Evolutionary conservation across 2,329 filamentous ascomycete genomes (phyloP), one percentile per base, ranked within the genome.

Genomic region (Hypoxylon rubiginosum): DNA sequence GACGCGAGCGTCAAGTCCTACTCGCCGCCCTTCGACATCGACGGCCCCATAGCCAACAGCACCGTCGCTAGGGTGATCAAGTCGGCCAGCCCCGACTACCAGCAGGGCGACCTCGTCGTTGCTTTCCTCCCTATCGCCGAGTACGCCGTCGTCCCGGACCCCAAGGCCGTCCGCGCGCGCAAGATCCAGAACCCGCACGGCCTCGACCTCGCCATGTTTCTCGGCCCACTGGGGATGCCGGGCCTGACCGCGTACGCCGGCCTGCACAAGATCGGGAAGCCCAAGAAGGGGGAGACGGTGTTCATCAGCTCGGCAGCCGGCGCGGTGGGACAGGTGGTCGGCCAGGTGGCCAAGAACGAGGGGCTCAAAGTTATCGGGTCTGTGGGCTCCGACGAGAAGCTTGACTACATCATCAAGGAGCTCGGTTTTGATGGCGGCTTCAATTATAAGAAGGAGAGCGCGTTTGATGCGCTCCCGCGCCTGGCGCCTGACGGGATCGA

Each of bases 361-460:
- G 92, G 92, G 0, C 80, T 94, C 50, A 88, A 79, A 45, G 91
- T 94, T 61, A 89, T 94, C 72, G 92, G 91, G 36, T 91, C 88
- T 59, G 92, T 92, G 15, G 91, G 92, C 17, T 87, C 88, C n/a
- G 90, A 94, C 74, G 87, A 90, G 76, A 94, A 94, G 81, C 82
- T 92, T 50, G 85, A 91, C 4, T 93, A 86, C 79, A 91, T 93
- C 77, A 82, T 78, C 60, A 88, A 91, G 58, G 88, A 91, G 52
- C 85, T 94, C 34, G 84, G 84, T 26, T 94, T 93, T 75, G 90
- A 93, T 74, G 85, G 79, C 19, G 91, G 90, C 15, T 94, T 93
- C 82, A 94, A 94, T 82, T 94, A 94, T 83, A 93, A 92, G 84
- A 92, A 86, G 60, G 91, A 93, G 81, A 87, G 87, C 75, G 83